Evolutionary conservation across 164 flowering plant species (phyloP).

Genomic region (Warburgia ugandensis): DNA sequence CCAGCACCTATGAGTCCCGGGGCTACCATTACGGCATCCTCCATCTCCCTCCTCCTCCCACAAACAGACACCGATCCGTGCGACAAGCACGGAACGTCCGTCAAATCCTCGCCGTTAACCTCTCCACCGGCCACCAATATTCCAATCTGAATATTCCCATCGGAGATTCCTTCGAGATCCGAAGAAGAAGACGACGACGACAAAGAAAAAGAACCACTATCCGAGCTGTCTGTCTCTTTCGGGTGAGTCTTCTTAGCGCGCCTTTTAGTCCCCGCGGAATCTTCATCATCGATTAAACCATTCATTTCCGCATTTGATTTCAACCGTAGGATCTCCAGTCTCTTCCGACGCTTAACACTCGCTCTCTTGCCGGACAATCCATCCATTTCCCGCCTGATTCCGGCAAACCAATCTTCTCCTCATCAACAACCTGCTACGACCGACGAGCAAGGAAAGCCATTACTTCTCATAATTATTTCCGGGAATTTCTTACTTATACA

Average conservation of each 20-base stretch:
- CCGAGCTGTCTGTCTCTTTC: neutral
- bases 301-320: conserved; percentile 5
- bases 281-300: neutral
- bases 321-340: conserved; percentile 23
- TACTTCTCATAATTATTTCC: too few relatives aligned
- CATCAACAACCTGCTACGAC: neutral
- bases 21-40: conserved; percentile 58
- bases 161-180: conserved; percentile 1
- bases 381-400: neutral
- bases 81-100: conserved; percentile 1
- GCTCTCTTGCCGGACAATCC: conserved; percentile 1
- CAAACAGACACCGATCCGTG: conserved; percentile 53
- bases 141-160: neutral
- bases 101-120: neutral
- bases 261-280: neutral
- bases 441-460: neutral
- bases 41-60: conserved; percentile 79
- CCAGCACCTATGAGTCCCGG: conserved; percentile 19
- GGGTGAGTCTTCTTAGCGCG: too few relatives aligned
- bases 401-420: neutral
- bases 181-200: conserved; percentile 2
- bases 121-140: conserved; percentile 5
- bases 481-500: too few relatives aligned
- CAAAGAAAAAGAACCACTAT: neutral
- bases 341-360: conserved; percentile 24